Base-by-base conservation (phyloP, 805 yeast species). In the Schwanniomyces yamadae region DNA sequence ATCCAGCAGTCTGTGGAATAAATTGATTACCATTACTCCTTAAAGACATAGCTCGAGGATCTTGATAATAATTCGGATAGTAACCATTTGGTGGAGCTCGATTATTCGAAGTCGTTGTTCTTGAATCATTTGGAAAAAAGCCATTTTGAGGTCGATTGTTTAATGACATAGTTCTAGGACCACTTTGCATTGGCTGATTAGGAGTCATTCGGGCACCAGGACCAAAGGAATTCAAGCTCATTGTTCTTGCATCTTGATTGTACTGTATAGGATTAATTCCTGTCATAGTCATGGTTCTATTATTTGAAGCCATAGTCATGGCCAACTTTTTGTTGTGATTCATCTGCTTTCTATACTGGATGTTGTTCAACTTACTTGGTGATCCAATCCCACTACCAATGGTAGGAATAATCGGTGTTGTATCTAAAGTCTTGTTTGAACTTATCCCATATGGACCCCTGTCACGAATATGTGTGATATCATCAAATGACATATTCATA, bases 331-430 rank as follows among this genome's bases (percentile, higher is more conserved):
- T 82, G 52, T 78, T 81, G 4, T 77, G 78, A 31, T 81, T 79
- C 72, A 80, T 70, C 46, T 75, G 81, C 46, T 83, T 84, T 46
- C 95, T 66, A 54, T 84, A 84, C 43, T 81, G 81, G 5, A 77
- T 66, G 46, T 75, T 81, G 34, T 71, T 71, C 46, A 3, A 49
- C 52, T 14, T 57, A 41, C 31, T 54, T 48, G 34, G 38, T 26
- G 39, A 56, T 42, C 45, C 49, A 42, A 30, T 40, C 5, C 47
- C 39, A 0, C 73, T 59, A 4, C 75, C 66, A 3, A 84, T 36
- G 0, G 88, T 83, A 5, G 95, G 95, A 25, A 85, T 84, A 43
- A 82, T 78, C 6, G 93, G 90, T 0, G 87, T 72, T 0, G 90
- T 72, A 43, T 82, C 87, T 37, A 66, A 56, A 5, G 56, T 35